A percentile compares a stretch with the other conserved stretches of the same genome.
Conservation (phyloP, 2,329 filamentous ascomycete genomes). For the Penicillium fuscoglaucum region DNA sequence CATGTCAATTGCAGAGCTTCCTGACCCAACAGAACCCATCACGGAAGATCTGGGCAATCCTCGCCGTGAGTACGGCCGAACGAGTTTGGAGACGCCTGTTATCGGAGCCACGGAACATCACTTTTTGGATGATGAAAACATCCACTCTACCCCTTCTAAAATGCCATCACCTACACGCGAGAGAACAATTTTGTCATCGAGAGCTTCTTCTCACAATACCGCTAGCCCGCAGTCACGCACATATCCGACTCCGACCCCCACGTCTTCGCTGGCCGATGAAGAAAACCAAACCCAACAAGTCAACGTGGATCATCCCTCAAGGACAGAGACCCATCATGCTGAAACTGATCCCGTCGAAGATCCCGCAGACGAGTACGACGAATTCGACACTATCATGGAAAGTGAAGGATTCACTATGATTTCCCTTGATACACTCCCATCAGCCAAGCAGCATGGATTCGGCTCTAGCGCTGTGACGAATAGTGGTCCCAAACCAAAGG, state of each 20-base stretch:
- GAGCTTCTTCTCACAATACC: conserved; percentile 38
- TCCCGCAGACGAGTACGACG: conserved; percentile 48
- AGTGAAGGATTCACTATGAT: conserved; percentile 61
- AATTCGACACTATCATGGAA: conserved; percentile 57
- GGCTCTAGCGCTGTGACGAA: conserved; percentile 35
- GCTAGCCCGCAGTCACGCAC: conserved; percentile 35
- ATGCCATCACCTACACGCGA: conserved; percentile 35
- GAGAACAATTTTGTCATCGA: conserved; percentile 29
- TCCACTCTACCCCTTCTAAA: conserved; percentile 38
- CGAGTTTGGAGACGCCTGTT: conserved; percentile 33
- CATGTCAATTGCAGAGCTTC: conserved; percentile 25
- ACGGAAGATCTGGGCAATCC: conserved; percentile 11
- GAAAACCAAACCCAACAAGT: conserved; percentile 27
- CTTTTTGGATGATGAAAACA: conserved; percentile 29
- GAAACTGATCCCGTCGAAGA: conserved; percentile 19
- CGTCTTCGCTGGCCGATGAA: conserved; percentile 42
- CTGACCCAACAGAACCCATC: conserved; percentile 18
- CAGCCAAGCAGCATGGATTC: conserved; percentile 46
- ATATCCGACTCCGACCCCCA: conserved; percentile 43
- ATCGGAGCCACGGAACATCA: conserved; percentile 31
- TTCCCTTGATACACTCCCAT: conserved; percentile 55
- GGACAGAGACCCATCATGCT: conserved; percentile 13
- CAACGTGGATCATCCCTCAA: conserved; percentile 3
- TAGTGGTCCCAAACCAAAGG: conserved; percentile 28
- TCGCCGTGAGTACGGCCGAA: conserved; percentile 24